Evolutionary conservation across 2,329 filamentous ascomycete genomes (phyloP).

Genomic region (Thelonectria olida): DNA sequence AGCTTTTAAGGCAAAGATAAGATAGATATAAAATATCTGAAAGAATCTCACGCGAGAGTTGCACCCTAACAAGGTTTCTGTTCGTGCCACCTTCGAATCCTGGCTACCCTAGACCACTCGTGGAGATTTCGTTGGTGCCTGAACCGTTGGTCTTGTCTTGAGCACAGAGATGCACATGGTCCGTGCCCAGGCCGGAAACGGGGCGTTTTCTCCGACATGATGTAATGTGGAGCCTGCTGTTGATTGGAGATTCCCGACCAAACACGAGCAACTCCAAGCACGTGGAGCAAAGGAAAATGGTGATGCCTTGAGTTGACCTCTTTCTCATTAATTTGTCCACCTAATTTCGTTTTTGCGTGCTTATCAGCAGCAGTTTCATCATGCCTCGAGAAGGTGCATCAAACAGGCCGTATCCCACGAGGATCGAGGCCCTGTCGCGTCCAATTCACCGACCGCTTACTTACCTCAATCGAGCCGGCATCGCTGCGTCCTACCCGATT

Average conservation of each 20-base stretch:
- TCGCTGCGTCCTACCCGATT: constrained; percentile 65
- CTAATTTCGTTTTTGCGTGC: no score
- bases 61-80: no score
- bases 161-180: no score
- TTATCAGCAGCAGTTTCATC: background rate
- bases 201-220: constrained; percentile 13
- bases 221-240: constrained; percentile 27
- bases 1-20: background rate
- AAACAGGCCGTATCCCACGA: constrained; percentile 19
- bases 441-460: constrained; percentile 48
- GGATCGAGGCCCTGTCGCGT: constrained; percentile 29
- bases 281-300: constrained; percentile 7
- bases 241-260: background rate
- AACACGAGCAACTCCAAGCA: background rate
- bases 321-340: background rate
- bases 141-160: no score
- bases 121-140: no score
- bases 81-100: no score
- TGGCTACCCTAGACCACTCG: no score
- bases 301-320: constrained; percentile 25
- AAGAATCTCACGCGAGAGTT: no score
- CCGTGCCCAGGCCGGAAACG: constrained; percentile 15
- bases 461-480: constrained; percentile 55
- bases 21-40: no score
- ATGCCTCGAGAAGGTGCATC: constrained; percentile 31